Evolutionary conservation across 768 basidiomycete species (phyloP).

Genomic region (Clitopilus passeckerianus): DNA sequence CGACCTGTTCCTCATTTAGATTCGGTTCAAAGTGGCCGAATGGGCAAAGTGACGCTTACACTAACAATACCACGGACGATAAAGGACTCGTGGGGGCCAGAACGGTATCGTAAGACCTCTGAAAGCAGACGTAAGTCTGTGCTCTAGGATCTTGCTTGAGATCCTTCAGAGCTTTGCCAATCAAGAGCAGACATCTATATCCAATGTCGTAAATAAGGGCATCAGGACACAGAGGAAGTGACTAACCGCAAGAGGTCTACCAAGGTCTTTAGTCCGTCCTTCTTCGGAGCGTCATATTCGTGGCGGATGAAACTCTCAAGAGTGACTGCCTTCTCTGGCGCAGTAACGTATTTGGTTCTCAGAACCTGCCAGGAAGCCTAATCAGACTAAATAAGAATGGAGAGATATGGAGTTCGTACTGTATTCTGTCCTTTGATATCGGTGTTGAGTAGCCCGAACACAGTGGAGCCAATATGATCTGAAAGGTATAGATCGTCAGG

Average conservation of each 20-base stretch:
- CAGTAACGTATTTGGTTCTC: neutral
- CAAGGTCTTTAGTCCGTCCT: neutral
- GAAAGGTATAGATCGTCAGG: neutral
- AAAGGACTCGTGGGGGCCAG: constrained; percentile 65
- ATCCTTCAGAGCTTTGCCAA: constrained; percentile 61
- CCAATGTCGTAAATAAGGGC: too few relatives aligned
- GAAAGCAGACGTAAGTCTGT: constrained; percentile 67
- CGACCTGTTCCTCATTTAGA: constrained; percentile 32
- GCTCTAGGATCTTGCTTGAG: constrained; percentile 49
- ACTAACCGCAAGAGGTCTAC: neutral
- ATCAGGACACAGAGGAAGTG: neutral
- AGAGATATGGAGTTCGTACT: neutral
- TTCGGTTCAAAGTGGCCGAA: neutral
- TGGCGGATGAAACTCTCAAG: neutral
- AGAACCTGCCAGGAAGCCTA: neutral
- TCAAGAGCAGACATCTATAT: constrained; percentile 60
- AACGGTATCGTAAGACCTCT: constrained; percentile 63
- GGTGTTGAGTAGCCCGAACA: constrained; percentile 83
- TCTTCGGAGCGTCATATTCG: neutral
- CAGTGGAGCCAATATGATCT: constrained; percentile 85
- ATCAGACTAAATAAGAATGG: too few relatives aligned
- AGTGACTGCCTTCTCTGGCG: neutral
- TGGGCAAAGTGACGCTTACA: constrained; percentile 30
- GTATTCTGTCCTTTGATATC: neutral
- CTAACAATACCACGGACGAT: constrained; percentile 60